Evolutionary conservation across 495 filamentous ascomycete genomes (phyloP), one percentile per base, ranked within the genome.

Genomic region (Neurospora terricola): DNA sequence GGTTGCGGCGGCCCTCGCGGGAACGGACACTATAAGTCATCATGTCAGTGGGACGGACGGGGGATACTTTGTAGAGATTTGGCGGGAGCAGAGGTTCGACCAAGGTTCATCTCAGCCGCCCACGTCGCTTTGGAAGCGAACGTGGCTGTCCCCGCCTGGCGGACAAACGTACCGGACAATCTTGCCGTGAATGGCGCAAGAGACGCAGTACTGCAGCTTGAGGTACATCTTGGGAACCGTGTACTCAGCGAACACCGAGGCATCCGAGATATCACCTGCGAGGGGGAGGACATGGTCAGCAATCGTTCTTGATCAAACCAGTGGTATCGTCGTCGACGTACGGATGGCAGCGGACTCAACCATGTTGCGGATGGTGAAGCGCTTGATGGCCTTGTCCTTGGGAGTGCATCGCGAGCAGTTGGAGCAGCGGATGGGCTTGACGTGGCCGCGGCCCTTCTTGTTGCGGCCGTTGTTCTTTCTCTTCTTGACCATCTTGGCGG

Each of bases 301-400:
- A 69, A 73, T 40, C 16, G 1, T 66, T 38, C 40, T 40, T 16
- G 2, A 21, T 43, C 11, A 18, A 10, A n/a, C 10, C 36, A 11
- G 16, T 18, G 34, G 62, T 30, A 9, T 54, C 59, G 38, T 38
- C 18, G 72, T 38, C 18, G 72, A 94, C 94, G 84, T 94, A 99
- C 96, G 96, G 85, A 99, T 98, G 82, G 96, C 96, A 78, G 96
- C 96, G 75, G 94, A 97, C 88, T 99, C 96, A 77, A 99, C 96
- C 96, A 99, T 99, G 91, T 99, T 99, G 84, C 96, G 91, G 90
- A 99, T 98, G 84, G 96, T 99, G 90, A 99, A 99, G 86, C 96
- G 90, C 94, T 99, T 99, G 89, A 99, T 98, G 79, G 96, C 96
- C 91, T 99, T 99, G 83, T 99, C 96, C 91, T 99, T 99, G 82